Evolutionary conservation across 129 eudicot genomes (phyloP).

Genomic region (Pseudognaphalium luteoalbum): DNA sequence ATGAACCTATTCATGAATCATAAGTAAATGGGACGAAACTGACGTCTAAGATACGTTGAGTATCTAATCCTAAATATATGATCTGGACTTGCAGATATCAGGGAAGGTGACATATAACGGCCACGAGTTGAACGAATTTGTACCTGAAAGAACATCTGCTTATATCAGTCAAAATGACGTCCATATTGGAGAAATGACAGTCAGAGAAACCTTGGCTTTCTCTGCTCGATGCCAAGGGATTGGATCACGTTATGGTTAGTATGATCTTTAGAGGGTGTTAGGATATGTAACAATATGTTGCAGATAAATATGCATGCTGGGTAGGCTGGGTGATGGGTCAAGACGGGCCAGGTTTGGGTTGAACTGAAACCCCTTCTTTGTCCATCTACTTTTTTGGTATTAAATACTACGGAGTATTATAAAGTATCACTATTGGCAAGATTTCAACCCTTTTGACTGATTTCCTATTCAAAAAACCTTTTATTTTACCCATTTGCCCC

Average conservation of each 20-base stretch:
- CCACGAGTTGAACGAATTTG: constrained; percentile 68
- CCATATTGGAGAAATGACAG: constrained; percentile 94
- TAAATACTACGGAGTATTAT: neutral
- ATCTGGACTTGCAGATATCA: constrained; percentile 40
- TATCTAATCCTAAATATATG: constrained; percentile 7
- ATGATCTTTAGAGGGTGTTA: neutral
- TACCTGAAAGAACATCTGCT: constrained; percentile 88
- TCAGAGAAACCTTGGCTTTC: constrained; percentile 84
- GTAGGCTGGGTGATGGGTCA: neutral
- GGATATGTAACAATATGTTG: no score
- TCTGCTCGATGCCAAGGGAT: constrained; percentile 92
- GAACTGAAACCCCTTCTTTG: neutral
- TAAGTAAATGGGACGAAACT: constrained; percentile 1
- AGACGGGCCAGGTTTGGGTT: neutral
- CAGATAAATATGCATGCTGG: neutral
- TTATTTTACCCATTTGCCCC: neutral
- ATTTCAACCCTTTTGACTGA: neutral
- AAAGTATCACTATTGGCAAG: neutral
- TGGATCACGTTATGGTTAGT: constrained; percentile 84
- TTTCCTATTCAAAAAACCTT: neutral
- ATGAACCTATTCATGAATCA: neutral
- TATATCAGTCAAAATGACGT: constrained; percentile 90
- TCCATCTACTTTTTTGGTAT: neutral
- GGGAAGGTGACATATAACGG: constrained; percentile 90
- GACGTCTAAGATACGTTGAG: neutral